Percentiles rank a stretch among this genome's conserved stretches.
Evolutionary conservation across 768 basidiomycete genomes (phyloP).

Genomic region (Lentinula detonsa): DNA sequence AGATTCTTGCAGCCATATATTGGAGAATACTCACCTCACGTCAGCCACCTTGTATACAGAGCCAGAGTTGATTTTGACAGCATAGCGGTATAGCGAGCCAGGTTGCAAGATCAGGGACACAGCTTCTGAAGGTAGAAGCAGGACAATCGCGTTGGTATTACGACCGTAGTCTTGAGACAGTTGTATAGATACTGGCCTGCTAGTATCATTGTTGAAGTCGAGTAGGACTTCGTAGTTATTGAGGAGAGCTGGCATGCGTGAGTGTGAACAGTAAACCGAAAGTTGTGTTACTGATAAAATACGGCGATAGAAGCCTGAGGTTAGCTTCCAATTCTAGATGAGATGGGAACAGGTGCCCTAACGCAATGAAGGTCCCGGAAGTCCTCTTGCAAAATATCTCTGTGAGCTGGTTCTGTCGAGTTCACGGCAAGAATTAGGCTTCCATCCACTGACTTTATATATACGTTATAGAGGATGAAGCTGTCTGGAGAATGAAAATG

Average conservation of each 20-base stretch:
- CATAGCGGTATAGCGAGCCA: constrained; percentile 63
- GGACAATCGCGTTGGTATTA: constrained; percentile 43
- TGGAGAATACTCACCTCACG: constrained; percentile 48
- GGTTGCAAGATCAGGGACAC: constrained; percentile 66
- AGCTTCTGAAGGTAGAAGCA: constrained; percentile 57
- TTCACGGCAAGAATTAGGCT: constrained; percentile 9
- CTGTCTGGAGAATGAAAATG: too few relatives aligned
- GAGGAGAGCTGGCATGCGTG: constrained; percentile 52
- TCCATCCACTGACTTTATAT: neutral
- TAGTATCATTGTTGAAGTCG: constrained; percentile 66
- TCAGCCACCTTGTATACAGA: constrained; percentile 46
- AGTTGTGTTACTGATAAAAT: constrained; percentile 10
- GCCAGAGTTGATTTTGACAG: constrained; percentile 49
- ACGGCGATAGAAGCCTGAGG: constrained; percentile 8
- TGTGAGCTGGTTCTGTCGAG: constrained; percentile 22
- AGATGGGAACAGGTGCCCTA: constrained; percentile 5
- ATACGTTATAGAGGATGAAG: too few relatives aligned
- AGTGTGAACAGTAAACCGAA: constrained; percentile 26
- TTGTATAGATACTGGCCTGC: constrained; percentile 57
- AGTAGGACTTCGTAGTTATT: constrained; percentile 60
- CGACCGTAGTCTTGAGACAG: constrained; percentile 60
- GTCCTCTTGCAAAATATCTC: constrained; percentile 14
- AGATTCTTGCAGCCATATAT: constrained; percentile 4
- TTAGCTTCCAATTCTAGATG: constrained; percentile 7
- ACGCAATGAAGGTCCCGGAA: neutral